Percentiles rank a stretch among this genome's conserved stretches.
These are phyloP conservation scores for Mentha longifolia DNA, from an alignment of 257 asterid species.

Conservation along the genomic window DNA sequence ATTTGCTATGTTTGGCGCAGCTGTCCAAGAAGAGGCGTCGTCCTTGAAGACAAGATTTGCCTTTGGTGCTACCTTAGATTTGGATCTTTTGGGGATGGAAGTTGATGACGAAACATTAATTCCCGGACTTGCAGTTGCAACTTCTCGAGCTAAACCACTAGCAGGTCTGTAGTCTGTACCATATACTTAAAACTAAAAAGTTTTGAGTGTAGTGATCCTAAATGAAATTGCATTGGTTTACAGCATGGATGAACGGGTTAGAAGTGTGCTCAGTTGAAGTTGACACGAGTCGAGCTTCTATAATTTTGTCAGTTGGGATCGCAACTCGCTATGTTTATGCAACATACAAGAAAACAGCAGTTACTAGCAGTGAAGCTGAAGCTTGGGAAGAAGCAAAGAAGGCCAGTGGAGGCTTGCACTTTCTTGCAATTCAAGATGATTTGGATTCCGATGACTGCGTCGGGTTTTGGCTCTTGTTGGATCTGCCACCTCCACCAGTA, in stretches of 20 bases:
- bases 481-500: slow-evolving; percentile 94
- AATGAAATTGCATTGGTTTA: slow-evolving; percentile 21
- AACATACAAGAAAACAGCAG: slow-evolving; percentile 74
- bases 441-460: slow-evolving; percentile 78
- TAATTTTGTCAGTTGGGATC: slow-evolving; percentile 78
- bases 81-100: slow-evolving; percentile 94
- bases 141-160: slow-evolving; percentile 84
- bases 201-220: background rate
- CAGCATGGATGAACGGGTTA: slow-evolving; percentile 97
- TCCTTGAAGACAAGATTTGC: slow-evolving; percentile 58
- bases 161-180: slow-evolving; percentile 65
- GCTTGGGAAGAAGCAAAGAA: slow-evolving; percentile 96
- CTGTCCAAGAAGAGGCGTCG: slow-evolving; percentile 75
- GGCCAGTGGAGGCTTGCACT: slow-evolving; percentile 87
- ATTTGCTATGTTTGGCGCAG: slow-evolving; percentile 44
- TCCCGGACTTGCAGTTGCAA: slow-evolving; percentile 91
- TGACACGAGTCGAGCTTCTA: slow-evolving; percentile 58
- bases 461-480: slow-evolving; percentile 92
- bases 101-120: slow-evolving; percentile 67
- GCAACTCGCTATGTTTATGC: slow-evolving; percentile 82
- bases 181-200: background rate
- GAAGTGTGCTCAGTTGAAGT: slow-evolving; percentile 86
- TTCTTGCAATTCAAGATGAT: slow-evolving; percentile 87
- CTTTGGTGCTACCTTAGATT: slow-evolving; percentile 82
- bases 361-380: slow-evolving; percentile 77